Percentiles rank a stretch among this genome's conserved stretches.
Conservation (phyloP, 2,329 filamentous ascomycete genomes). For the Didymella segeticola region DNA sequence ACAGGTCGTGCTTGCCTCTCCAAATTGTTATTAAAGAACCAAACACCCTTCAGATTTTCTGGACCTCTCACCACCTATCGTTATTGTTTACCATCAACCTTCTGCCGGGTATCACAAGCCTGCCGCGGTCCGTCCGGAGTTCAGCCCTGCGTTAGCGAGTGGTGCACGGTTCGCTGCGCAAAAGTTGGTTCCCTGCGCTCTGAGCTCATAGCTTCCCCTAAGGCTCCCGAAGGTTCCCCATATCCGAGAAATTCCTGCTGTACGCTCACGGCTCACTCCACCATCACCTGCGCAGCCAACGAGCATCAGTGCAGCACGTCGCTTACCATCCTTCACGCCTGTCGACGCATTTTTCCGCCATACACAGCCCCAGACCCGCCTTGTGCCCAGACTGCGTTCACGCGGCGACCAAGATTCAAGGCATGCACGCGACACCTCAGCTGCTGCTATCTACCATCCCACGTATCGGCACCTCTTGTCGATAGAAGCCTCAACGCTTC, state of each 20-base stretch:
- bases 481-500: constrained; percentile 29
- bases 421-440: constrained; percentile 48
- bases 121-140: constrained; percentile 14
- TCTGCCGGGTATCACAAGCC: constrained; percentile 11
- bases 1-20: constrained; percentile 8
- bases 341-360: constrained; percentile 16
- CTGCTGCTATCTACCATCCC: constrained; percentile 32
- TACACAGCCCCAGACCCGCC: constrained; percentile 14
- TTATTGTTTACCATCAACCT: constrained; percentile 13
- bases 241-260: constrained; percentile 38
- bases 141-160: constrained; percentile 17
- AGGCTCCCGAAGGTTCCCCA: constrained; percentile 19
- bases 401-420: constrained; percentile 39
- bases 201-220: constrained; percentile 24
- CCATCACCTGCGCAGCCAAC: constrained; percentile 25
- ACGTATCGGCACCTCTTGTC: constrained; percentile 22
- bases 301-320: constrained; percentile 10
- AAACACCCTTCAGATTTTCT: neutral
- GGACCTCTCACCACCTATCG: constrained; percentile 6
- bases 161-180: constrained; percentile 22
- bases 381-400: constrained; percentile 35
- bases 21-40: constrained; percentile 3
- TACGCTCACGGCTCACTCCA: constrained; percentile 27
- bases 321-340: constrained; percentile 9
- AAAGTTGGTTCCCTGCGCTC: constrained; percentile 28